Evolutionary conservation across 345 rosid species (phyloP), one percentile per base, ranked within the genome.

Genomic region (Schrenkiella parvula): DNA sequence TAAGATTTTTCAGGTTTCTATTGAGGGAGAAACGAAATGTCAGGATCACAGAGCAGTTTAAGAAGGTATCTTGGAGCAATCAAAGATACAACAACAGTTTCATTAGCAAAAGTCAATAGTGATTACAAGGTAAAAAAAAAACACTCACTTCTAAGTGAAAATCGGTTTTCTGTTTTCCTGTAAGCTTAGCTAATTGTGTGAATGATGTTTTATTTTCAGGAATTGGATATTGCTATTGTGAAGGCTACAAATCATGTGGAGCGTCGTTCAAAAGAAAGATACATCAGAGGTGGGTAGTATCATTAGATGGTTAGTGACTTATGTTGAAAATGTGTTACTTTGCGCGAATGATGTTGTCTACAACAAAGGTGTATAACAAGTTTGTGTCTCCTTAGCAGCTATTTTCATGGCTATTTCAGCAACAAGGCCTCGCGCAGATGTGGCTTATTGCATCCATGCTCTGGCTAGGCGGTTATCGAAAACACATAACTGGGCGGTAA

Each of bases 401-500:
- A 81, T 95, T 73, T 95, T 95, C 53, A 82, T 89, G 11, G 89
- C 97, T 52, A 84, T 91, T 82, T 91, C 99, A 18, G 97, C 97
- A 39, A 91, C 99, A 23, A 89, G 97, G 77, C 98, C 99, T 69
- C 90, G 98, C 6, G 99, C 99, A 42, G 97, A 95, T 87, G 99
- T 95, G 41, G 99, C 99, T 9, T 95, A 95, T 59, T 91, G 97
- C 74, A 95, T 95, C 71, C 99, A 91, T 75, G 93, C 86, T 72
- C 89, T 95, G 46, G 92, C 99, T 0, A 85, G 92, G 70, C 80
- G 99, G 58, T 79, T 95, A 64, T 72, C 98, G 1, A 91, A 78
- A 87, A 95, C 99, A 0, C 97, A 87, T 80, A 95, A 95, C 64
- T 95, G 99, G 99, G 99, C 93, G 84, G 99, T 95, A 89, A 9